A percentile compares a stretch with the other conserved stretches of the same genome.
These are phyloP conservation scores for Cunninghamia lanceolata DNA, from an alignment of 75 land plant genomes.

Conservation along the genomic window DNA sequence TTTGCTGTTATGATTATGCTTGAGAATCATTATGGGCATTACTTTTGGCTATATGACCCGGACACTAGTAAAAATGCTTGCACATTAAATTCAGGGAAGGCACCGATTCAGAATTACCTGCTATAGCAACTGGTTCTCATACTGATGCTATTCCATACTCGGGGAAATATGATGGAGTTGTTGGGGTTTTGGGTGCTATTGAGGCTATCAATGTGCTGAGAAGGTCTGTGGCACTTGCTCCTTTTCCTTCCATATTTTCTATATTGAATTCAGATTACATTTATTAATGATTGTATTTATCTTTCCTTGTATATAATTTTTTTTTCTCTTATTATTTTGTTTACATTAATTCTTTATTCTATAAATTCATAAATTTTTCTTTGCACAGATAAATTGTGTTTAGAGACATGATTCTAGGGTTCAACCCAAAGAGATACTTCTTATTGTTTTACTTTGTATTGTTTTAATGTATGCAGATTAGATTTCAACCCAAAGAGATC, in stretches of 20 bases:
- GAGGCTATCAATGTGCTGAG: conserved; percentile 82
- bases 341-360: neutral
- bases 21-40: neutral
- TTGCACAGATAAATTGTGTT: neutral
- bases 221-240: conserved; percentile 36
- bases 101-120: conserved; percentile 36
- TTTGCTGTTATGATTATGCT: neutral
- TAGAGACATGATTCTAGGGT: neutral
- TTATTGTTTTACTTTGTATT: conserved; percentile 9
- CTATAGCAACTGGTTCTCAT: conserved; percentile 94
- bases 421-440: neutral
- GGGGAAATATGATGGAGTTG: conserved; percentile 96
- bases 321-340: neutral
- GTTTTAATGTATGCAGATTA: conserved; percentile 35
- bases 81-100: conserved; percentile 62
- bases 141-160: conserved; percentile 97
- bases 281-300: neutral
- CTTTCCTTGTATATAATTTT: neutral
- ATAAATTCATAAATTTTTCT: neutral
- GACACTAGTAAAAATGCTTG: neutral
- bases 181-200: conserved; percentile 96
- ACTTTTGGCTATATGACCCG: neutral
- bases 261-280: neutral
- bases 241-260: neutral
- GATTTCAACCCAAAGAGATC: conserved; percentile 85